Base-by-base conservation (phyloP, 1,139 yeast species). In the Yamadazyma kanchanaburiensis region DNA sequence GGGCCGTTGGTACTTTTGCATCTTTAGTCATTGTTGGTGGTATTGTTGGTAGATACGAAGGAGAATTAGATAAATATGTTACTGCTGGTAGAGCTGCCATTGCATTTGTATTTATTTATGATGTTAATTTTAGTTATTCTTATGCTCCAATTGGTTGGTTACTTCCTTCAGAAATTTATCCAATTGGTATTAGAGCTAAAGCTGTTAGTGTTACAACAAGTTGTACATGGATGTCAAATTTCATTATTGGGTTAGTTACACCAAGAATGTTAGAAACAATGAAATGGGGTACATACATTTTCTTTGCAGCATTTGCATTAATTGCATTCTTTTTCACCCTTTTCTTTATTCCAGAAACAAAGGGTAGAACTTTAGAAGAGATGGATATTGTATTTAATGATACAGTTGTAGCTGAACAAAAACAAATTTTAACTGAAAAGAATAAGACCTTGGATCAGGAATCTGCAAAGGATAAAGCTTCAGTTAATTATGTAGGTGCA, bases 41-140 rank as follows among this genome's bases (percentile, higher is more conserved):
- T 11, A 65, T 82, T 24, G 68, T 82, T 28, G 94, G 91, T 48
- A 76, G 33, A 25, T 44, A 39, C 27, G 38, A 28, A 6, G 49
- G 40, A 11, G 20, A 30, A 12, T 32, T 47, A 13, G 40, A 35
- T 17, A 26, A 34, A 20, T 35, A 45, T 25, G 38, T 33, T 6
- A 42, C 38, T 22, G 51, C 54, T 15, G 60, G 64, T 31, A 74
- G 76, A 50, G 71, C 75, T 15, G 77, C 50, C 17, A 43, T 47
- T 33, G 50, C 70, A 21, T 71, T 67, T 43, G 60, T 66, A 36
- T 53, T 47, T 44, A 56, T 63, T 13, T 53, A 58, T 21, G 60
- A 51, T 31, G 50, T 51, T n/a, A 51, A 45, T 19, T 45, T 53
- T 19, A 43, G 55, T 9, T 48, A 48, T 32, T 48, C 54, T 25